phyloP scores from a whole-genome alignment of 306 rosid genomes.

The Sicyos edulis region DNA sequence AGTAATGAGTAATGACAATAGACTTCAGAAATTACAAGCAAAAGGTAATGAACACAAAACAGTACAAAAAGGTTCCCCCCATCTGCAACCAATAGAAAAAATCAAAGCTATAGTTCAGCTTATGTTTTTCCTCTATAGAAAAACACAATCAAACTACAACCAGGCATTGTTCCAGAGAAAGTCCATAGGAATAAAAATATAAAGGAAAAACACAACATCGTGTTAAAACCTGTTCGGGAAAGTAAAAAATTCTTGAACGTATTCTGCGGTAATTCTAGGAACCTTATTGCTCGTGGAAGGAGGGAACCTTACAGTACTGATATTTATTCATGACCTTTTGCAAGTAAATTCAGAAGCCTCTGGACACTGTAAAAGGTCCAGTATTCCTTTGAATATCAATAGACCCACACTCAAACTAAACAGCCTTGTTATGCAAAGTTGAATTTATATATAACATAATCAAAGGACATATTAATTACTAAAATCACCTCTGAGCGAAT shows the following conservation, averaged over 20 bases:
- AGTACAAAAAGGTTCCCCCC: neutral
- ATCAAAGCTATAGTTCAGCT: neutral
- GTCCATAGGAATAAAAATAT: neutral
- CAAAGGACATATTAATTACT: neutral
- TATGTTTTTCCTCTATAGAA: neutral
- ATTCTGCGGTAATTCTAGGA: neutral
- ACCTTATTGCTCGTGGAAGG: neutral
- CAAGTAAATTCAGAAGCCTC: conserved; percentile 11
- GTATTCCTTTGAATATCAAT: neutral
- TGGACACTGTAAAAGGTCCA: conserved; percentile 13
- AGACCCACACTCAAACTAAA: neutral
- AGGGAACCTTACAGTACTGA: neutral
- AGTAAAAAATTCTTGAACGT: neutral
- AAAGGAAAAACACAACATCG: neutral
- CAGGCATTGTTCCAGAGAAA: neutral
- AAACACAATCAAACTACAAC: too few relatives aligned
- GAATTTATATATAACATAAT: neutral
- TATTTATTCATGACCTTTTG: neutral
- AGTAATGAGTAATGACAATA: conserved; percentile 23
- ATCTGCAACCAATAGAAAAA: neutral
- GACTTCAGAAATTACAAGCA: conserved; percentile 11
- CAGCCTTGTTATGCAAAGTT: neutral
- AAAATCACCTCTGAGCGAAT: conserved; percentile 64
- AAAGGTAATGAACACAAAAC: neutral
- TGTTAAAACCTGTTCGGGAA: neutral